phyloP scores from a whole-genome alignment of 495 filamentous ascomycete species.

The Penicillium parvum region DNA sequence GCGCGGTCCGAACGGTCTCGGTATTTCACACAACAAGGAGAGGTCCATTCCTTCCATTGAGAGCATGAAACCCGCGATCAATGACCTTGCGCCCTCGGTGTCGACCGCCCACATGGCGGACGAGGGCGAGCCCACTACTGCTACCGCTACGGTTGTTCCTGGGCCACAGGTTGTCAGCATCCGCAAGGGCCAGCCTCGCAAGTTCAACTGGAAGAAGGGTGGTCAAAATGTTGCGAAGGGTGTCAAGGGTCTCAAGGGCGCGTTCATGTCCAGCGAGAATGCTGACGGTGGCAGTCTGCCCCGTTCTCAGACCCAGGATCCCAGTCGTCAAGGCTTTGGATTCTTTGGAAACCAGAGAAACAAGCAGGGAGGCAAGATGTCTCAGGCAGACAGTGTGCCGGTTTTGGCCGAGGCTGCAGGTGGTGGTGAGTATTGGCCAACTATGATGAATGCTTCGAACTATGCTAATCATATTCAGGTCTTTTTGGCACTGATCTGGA shows the following conservation, averaged over 20 bases:
- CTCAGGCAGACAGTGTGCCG: conserved; percentile 52
- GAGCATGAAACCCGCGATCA: conserved; percentile 43
- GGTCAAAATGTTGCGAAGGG: conserved; percentile 90
- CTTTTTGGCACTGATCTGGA: conserved; percentile 91
- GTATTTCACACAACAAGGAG: conserved; percentile 74
- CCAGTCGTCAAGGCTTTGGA: conserved; percentile 65
- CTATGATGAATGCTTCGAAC: too few species aligned
- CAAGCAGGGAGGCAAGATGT: conserved; percentile 45
- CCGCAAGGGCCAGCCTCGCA: conserved; percentile 84
- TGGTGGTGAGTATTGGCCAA: conserved; percentile 32
- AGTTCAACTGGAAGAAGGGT: conserved; percentile 98
- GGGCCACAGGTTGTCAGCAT: conserved; percentile 90
- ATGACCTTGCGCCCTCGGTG: conserved; percentile 47
- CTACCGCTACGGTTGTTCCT: conserved; percentile 62
- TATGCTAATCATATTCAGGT: conserved; percentile 32
- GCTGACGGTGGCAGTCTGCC: conserved; percentile 42
- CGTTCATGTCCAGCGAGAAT: conserved; percentile 55
- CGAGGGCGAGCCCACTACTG: conserved; percentile 62
- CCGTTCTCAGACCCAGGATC: conserved; percentile 49
- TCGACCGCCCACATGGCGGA: conserved; percentile 56
- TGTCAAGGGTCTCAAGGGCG: conserved; percentile 88
- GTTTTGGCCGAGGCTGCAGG: conserved; percentile 52
- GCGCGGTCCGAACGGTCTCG: conserved; percentile 67
- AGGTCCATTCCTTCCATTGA: conserved; percentile 66
- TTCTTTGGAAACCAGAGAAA: conserved; percentile 60